These are phyloP conservation scores for Xylaria polymorpha DNA, from an alignment of 2,329 filamentous ascomycete species.

Conservation along the genomic window DNA sequence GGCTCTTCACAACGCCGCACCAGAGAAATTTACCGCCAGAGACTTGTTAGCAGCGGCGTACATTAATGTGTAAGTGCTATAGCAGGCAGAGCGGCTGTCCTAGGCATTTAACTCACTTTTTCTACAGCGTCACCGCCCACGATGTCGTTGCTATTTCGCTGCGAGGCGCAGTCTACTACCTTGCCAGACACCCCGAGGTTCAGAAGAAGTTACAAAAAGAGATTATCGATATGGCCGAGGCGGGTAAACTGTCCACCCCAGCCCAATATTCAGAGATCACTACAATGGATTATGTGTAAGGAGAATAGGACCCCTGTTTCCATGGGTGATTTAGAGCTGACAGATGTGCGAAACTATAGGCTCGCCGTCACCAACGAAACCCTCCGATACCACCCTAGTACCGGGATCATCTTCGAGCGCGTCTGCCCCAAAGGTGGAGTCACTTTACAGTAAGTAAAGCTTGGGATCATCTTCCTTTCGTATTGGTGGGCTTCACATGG, in stretches of 20 bases:
- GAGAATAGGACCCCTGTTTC: neutral
- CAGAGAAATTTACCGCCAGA: constrained; percentile 6
- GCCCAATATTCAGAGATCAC: constrained; percentile 3
- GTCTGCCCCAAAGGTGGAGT: constrained; percentile 9
- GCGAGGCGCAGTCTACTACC: constrained; percentile 5
- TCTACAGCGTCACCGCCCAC: neutral
- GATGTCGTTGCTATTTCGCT: constrained; percentile 6
- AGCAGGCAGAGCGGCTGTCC: neutral
- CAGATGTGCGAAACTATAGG: neutral
- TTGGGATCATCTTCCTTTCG: neutral
- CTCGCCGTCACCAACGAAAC: constrained; percentile 6
- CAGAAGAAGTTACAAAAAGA: constrained; percentile 13
- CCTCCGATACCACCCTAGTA: constrained; percentile 5
- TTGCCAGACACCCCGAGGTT: constrained; percentile 10
- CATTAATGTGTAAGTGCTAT: constrained; percentile 5
- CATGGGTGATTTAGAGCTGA: neutral
- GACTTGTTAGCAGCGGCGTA: constrained; percentile 10
- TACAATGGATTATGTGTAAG: constrained; percentile 9
- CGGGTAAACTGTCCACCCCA: constrained; percentile 7
- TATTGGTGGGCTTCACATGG: neutral
- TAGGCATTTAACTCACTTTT: neutral
- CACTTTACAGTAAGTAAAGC: constrained; percentile 14
- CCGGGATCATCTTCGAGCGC: constrained; percentile 8
- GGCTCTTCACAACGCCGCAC: constrained; percentile 6
- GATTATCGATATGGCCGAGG: neutral